Evolutionary conservation across 2,329 filamentous ascomycete genomes (phyloP).

Genomic region (Xylaria sp.): DNA sequence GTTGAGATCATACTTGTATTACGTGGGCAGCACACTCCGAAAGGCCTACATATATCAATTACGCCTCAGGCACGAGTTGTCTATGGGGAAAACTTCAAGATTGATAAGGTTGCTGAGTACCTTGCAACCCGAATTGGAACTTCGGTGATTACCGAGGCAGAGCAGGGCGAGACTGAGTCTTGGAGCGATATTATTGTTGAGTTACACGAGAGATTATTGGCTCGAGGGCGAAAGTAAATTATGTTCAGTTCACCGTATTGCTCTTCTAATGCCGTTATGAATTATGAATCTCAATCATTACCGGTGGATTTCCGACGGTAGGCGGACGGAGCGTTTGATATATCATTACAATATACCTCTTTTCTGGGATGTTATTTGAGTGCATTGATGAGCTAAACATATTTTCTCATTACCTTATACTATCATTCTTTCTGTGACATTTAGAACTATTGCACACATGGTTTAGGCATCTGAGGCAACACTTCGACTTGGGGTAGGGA

Average conservation of each 20-base stretch:
- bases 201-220: slow-evolving; percentile 64
- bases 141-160: slow-evolving; percentile 49
- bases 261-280: slow-evolving; percentile 31
- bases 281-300: slow-evolving; percentile 26
- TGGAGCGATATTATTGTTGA: slow-evolving; percentile 69
- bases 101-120: slow-evolving; percentile 79
- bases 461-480: neutral
- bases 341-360: slow-evolving; percentile 7
- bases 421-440: neutral
- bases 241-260: neutral
- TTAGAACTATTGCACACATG: neutral
- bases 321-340: neutral
- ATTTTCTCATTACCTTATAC: neutral
- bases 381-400: neutral
- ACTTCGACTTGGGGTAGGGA: neutral
- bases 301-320: neutral
- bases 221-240: slow-evolving; percentile 62
- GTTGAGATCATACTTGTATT: slow-evolving; percentile 71
- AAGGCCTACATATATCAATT: slow-evolving; percentile 66
- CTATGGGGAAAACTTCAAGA: slow-evolving; percentile 83
- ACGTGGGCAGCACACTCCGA: slow-evolving; percentile 55
- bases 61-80: slow-evolving; percentile 69
- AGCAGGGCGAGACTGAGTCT: slow-evolving; percentile 49
- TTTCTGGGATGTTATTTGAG: neutral
- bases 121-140: slow-evolving; percentile 64